Evolutionary conservation across 768 basidiomycete genomes (phyloP), one percentile per base, ranked within the genome.

Genomic region (Amanita molliuscula): DNA sequence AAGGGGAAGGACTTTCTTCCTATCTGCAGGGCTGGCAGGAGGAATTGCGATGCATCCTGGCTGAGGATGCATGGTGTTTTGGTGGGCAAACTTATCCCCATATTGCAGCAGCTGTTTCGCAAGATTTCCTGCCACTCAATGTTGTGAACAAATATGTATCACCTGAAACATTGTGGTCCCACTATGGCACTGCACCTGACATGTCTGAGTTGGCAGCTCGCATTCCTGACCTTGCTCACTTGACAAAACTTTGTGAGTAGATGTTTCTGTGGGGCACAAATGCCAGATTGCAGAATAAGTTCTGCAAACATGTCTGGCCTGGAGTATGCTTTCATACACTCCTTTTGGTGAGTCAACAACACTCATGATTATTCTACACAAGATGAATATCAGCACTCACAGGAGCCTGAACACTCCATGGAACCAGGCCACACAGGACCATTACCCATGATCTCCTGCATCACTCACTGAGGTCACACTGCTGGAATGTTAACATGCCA

Each of bases 191-290:
- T 31, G 44, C 44, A 16, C 44, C 44, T 18, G 28, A 44, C 20
- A 18, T n/a, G 3, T 44, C 44, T 33, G 6, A 8, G 10, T 44
- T 26, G 44, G n/a, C 6, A 33, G 44, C 44, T n/a, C 44, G 28
- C 25, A 13, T 29, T 5, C 43, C 44, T 11, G 15, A 31, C 28
- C 44, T 44, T 18, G 44, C 28, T 20, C 7, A 18, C 16, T 5
- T 44, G 18, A 44, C 44, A n/a, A 44, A 16, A n/a, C 44, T 44
- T 6, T 44, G 44, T 29, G 28, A 44, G 28, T 29, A 29, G 1
- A 16, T 44, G 44, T 44, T 44, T 44, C n/a, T 31, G 28, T 44
- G 44, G 44, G 44, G 44, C 13, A 44, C 29, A 6, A 44, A 29
- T 16, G 6, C n/a, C 9, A 18, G n/a, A n/a, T 13, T 44, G 3